Evolutionary conservation across 768 basidiomycete genomes (phyloP), one percentile per base, ranked within the genome.

Genomic region (Daedaleopsis sinensis): DNA sequence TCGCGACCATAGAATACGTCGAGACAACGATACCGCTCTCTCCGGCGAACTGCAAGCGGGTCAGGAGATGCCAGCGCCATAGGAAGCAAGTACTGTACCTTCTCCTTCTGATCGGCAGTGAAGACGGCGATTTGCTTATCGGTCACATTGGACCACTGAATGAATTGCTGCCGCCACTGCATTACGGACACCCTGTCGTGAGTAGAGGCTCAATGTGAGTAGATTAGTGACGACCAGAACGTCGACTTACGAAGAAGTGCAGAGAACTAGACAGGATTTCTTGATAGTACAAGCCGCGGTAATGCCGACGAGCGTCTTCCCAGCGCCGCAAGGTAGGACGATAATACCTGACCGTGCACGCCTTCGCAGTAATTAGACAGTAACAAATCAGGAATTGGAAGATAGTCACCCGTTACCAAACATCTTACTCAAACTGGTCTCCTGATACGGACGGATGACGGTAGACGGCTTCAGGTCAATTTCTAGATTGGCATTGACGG

Each of bases 1-100:
- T 98, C 35, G 97, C 96, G 54, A 99, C 96, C 97, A 99, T 99
- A 5, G 96, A 98, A 73, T 99, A 99, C 12, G 97, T 98, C 36
- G 96, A 98, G 24, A 99, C 91, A 36, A 99, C 96, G 64, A 99
- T 98, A 38, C 97, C 97, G 64, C 96, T 94, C 48, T 96, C 95
- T 21, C 96, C 96, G 9, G 91, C 88, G 77, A 99, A 99, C 94
- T 98, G 67, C 1, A 50, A 5, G n/a, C 43, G 37, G 21, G 59
- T 61, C 39, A 62, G 60, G 37, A 54, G 38, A 16, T n/a, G n/a
- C 21, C 23, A 61, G 27, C 36, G 50, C 21, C 38, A 23, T 38
- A 37, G 19, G 54, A 55, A 36, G 23, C 37, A 35, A 19, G 47
- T 57, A 13, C 10, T 76, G 52, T 67, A 92, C 96, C 83, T 94